Percentiles rank a stretch among this genome's conserved stretches.
phyloP scores from a whole-genome alignment of 257 asterid genomes.

The Paulownia fortunei region DNA sequence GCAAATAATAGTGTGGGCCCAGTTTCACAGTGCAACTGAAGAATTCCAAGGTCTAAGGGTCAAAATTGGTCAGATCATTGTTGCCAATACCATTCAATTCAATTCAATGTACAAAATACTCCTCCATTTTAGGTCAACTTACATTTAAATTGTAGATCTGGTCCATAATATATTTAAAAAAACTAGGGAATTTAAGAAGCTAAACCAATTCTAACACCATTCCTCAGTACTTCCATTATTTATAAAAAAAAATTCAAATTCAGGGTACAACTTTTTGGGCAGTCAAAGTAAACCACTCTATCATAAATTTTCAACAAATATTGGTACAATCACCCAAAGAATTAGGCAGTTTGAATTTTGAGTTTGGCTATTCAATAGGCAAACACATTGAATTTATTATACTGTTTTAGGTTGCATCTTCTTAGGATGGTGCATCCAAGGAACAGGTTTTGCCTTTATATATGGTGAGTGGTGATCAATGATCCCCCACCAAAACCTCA shows the following conservation, averaged over 20 bases:
- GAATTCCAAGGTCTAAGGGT: constrained; percentile 25
- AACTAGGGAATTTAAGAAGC: too few relatives aligned
- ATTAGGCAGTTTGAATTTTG: not conserved
- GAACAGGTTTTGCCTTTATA: too few relatives aligned
- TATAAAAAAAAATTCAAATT: too few relatives aligned
- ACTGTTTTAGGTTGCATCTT: not conserved
- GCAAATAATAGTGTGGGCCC: not conserved
- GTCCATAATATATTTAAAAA: not conserved
- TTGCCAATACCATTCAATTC: not conserved
- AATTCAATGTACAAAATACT: not conserved
- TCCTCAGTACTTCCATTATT: too few relatives aligned
- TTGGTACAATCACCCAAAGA: not conserved
- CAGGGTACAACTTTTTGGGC: not conserved
- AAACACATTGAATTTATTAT: not conserved
- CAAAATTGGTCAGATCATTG: constrained; percentile 27
- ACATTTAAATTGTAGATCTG: not conserved
- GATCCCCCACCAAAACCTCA: too few relatives aligned
- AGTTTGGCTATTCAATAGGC: not conserved
- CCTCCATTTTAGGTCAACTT: not conserved
- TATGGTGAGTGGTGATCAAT: too few relatives aligned
- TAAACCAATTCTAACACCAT: too few relatives aligned
- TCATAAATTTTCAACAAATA: not conserved
- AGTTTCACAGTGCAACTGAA: not conserved
- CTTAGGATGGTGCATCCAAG: not conserved
- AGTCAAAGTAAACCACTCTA: not conserved